Evolutionary conservation across 2,329 filamentous ascomycete genomes (phyloP), one percentile per base, ranked within the genome.

Genomic region (Colletotrichum sp.): DNA sequence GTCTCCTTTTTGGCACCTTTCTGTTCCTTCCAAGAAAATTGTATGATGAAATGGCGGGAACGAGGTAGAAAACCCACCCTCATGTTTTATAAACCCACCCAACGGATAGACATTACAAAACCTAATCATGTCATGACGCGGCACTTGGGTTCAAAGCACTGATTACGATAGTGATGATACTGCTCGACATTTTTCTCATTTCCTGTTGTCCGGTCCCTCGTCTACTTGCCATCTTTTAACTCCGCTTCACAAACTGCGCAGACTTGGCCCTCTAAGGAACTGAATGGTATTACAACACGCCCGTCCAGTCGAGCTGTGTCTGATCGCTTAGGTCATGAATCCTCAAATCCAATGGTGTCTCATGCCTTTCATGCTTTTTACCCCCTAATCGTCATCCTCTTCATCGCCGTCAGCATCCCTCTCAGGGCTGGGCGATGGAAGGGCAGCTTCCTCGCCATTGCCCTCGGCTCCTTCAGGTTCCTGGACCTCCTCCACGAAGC

Each of bases 381-480:
- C 21, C 43, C 38, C 58, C 18, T 55, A 76, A 26, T 80, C 78
- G 79, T 80, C 78, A 10, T 84, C 82, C 56, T 89, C 87, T 36
- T 87, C 88, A 21, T 89, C 88, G 4, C 85, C 88, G 64, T 89
- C 88, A 5, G 78, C 79, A 71, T 80, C 78, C 28, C 79, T 78
- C 32, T 85, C 83, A n/a, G 79, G 78, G n/a, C 81, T 70, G 14
- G 74, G 71, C 16, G 74, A 74, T n/a, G 61, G 59, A 24, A 62
- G 69, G 16, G 68, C 75, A 7, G 52, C 38, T 13, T 36, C 63
- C 56, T 76, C 75, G 6, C 26, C 73, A 21, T 48, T 70, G 21
- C 62, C 64, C 56, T 75, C 75, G 4, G n/a, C 7, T 36, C 52
- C 63, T 38, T 36, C 48, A 24, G 43, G 80, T 28, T 82, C 82